These are phyloP conservation scores for Schoenoplectus tabernaemontani DNA, from an alignment of 202 grass and related monocot genomes.

Conservation along the genomic window DNA sequence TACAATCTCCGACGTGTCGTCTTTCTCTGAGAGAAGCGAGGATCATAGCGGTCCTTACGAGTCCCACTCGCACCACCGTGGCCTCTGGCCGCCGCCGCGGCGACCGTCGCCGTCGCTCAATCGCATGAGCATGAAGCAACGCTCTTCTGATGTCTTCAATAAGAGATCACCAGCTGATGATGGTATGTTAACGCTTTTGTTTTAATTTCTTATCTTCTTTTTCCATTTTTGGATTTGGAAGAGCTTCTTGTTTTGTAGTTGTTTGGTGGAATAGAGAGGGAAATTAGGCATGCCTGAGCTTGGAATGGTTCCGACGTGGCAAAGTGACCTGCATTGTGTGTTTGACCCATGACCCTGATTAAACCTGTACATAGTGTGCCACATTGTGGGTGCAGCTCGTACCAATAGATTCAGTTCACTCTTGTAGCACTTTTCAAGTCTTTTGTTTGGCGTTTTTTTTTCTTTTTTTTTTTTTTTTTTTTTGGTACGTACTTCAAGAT, in stretches of 20 bases:
- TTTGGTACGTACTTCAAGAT: not conserved
- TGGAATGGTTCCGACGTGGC: not conserved
- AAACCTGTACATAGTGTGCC: not conserved
- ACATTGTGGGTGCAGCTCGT: not conserved
- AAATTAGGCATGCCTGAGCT: too few relatives aligned
- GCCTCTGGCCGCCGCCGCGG: slow-evolving; percentile 29
- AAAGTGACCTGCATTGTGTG: not conserved
- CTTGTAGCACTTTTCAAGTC: not conserved
- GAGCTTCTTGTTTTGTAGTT: not conserved
- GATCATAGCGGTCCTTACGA: slow-evolving; percentile 56
- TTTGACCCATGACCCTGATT: not conserved
- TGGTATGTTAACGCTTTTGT: slow-evolving; percentile 30
- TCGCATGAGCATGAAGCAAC: slow-evolving; percentile 59
- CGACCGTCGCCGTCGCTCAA: slow-evolving; percentile 27
- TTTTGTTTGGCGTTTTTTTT: not conserved
- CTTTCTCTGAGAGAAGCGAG: slow-evolving; percentile 59
- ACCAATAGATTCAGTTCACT: not conserved
- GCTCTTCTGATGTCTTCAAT: slow-evolving; percentile 36
- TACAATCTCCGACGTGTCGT: slow-evolving; percentile 57
- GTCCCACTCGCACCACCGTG: slow-evolving; percentile 17
- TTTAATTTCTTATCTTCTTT: not conserved
- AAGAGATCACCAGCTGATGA: slow-evolving; percentile 45
- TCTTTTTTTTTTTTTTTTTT: not conserved
- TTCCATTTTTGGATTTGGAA: slow-evolving; percentile 15
- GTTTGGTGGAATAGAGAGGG: not conserved